A percentile compares a stretch with the other conserved stretches of the same genome.
phyloP scores from a whole-genome alignment of 2,329 filamentous ascomycete species.

The Aspergillus sp. region DNA sequence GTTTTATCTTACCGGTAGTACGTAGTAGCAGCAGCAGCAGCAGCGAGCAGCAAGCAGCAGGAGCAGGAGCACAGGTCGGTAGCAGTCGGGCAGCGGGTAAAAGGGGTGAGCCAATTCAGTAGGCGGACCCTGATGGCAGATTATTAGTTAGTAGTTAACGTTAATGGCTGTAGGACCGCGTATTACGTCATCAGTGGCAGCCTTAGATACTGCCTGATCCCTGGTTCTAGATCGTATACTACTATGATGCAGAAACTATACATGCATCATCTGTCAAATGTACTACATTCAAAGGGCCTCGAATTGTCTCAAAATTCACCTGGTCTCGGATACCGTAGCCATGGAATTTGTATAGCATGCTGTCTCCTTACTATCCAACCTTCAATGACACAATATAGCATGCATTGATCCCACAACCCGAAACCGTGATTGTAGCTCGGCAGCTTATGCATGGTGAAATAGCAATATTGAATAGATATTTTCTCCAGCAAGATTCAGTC shows the following conservation, averaged over 20 bases:
- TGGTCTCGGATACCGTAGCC: no score
- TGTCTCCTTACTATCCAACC: no score
- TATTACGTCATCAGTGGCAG: neutral
- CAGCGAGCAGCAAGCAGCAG: neutral
- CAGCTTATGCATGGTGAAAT: neutral
- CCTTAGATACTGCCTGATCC: no score
- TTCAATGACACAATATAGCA: no score
- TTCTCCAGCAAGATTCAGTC: neutral
- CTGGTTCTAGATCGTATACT: neutral
- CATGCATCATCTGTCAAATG: neutral
- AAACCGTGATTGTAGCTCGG: neutral
- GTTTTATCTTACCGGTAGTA: constrained; percentile 23
- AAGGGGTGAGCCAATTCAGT: neutral
- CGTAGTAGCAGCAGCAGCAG: constrained; percentile 21
- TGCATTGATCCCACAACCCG: no score
- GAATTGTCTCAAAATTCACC: no score
- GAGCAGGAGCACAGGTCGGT: neutral
- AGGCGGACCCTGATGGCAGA: neutral
- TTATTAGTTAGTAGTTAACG: neutral
- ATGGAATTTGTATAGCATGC: no score
- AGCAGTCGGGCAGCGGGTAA: neutral
- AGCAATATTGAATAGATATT: no score
- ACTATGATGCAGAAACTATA: neutral
- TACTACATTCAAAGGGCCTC: no score
- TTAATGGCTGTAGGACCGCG: no score